phyloP scores from a whole-genome alignment of 1,139 yeast genomes.

The Lizanozyma gosingica region DNA sequence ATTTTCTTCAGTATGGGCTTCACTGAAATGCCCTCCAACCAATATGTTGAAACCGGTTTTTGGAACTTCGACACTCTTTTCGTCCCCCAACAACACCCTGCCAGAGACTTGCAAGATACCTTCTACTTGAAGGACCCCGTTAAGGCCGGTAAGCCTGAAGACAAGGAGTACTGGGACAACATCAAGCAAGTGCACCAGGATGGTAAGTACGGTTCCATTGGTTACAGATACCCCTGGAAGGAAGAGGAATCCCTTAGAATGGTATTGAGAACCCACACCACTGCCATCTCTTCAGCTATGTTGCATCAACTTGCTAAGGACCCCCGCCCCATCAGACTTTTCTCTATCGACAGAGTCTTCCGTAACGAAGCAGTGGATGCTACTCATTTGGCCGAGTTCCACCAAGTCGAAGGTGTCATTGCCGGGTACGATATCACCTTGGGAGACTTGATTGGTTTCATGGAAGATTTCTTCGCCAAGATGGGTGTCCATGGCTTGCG shows the following conservation, averaged over 20 bases:
- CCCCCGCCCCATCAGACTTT: conserved; percentile 86
- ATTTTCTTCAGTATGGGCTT: conserved; percentile 97
- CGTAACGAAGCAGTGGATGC: conserved; percentile 99
- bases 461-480: conserved; percentile 93
- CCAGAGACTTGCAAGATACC: conserved; percentile 97
- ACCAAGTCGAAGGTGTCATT: conserved; percentile 98
- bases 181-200: conserved; percentile 78
- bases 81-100: conserved; percentile 99
- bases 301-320: conserved; percentile 78
- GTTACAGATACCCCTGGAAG: conserved; percentile 98
- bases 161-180: conserved; percentile 66
- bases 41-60: conserved; percentile 95
- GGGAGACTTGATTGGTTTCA: conserved; percentile 95
- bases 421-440: conserved; percentile 93
- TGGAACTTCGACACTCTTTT: conserved; percentile 96
- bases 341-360: conserved; percentile 96
- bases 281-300: conserved; percentile 87
- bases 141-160: conserved; percentile 72
- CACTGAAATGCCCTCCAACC: conserved; percentile 98
- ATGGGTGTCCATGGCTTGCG: conserved; percentile 96
- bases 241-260: conserved; percentile 81
- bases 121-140: conserved; percentile 92
- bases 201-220: conserved; percentile 91
- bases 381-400: conserved; percentile 99
- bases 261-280: conserved; percentile 95